phyloP scores from a whole-genome alignment of 1,284 basidiomycete species.

The Marasmius sp. region DNA sequence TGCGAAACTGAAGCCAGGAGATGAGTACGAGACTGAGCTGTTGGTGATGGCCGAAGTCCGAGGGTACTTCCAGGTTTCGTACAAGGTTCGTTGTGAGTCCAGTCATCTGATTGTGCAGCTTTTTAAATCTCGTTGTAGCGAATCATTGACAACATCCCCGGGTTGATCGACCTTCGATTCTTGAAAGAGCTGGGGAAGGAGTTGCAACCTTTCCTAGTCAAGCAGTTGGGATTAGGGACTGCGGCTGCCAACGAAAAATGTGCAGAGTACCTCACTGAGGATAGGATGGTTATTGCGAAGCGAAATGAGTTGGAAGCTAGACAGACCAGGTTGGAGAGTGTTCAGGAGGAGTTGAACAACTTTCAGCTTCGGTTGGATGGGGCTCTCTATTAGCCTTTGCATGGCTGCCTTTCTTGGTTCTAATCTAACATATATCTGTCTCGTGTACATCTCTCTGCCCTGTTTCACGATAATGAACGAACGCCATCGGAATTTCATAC shows the following conservation, averaged over 20 bases:
- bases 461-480: too few relatives aligned
- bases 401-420: too few relatives aligned
- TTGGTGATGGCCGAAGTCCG: conserved; percentile 45
- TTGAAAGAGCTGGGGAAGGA: conserved; percentile 31
- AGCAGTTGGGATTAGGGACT: conserved; percentile 34
- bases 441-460: too few relatives aligned
- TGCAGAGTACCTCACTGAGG: conserved; percentile 38
- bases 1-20: conserved; percentile 31
- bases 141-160: conserved; percentile 44
- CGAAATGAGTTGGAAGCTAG: conserved; percentile 27
- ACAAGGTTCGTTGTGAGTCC: conserved; percentile 32
- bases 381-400: not conserved
- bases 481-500: too few relatives aligned
- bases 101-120: not conserved
- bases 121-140: conserved; percentile 26
- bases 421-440: too few relatives aligned
- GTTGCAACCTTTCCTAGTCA: conserved; percentile 34
- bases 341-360: conserved; percentile 9
- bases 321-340: conserved; percentile 10
- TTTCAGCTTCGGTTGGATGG: not conserved
- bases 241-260: conserved; percentile 31
- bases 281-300: conserved; percentile 29
- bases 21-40: conserved; percentile 41
- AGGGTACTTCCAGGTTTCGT: conserved; percentile 45
- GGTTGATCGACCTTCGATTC: conserved; percentile 40